Percentiles rank a stretch among this genome's conserved stretches.
Evolutionary conservation across 2,329 filamentous ascomycete species (phyloP).

Genomic region (Gaeumannomyces tritici): DNA sequence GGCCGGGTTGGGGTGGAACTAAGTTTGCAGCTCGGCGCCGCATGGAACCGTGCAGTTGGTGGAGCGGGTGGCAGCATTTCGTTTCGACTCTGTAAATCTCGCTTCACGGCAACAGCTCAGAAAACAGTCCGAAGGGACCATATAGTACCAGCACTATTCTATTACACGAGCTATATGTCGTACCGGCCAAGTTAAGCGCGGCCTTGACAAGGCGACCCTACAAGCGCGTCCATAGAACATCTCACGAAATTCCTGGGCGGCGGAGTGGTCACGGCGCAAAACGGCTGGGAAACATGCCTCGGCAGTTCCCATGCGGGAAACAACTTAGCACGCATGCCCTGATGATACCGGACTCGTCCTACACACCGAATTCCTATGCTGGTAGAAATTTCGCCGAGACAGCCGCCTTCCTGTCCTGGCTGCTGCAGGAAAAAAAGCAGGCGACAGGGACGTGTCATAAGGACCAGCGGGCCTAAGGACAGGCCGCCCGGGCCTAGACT

Average conservation of each 20-base stretch:
- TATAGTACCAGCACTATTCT: background rate
- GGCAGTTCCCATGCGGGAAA: background rate
- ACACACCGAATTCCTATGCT: background rate
- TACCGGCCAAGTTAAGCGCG: background rate
- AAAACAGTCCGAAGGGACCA: background rate
- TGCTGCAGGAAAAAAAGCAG: background rate
- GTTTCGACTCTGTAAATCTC: background rate
- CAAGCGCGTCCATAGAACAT: background rate
- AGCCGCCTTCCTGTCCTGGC: background rate
- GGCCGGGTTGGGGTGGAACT: background rate
- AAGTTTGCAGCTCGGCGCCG: background rate
- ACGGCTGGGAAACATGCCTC: background rate
- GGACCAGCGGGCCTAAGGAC: too few species aligned
- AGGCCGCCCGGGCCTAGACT: too few species aligned
- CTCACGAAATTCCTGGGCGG: too few species aligned
- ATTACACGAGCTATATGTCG: background rate
- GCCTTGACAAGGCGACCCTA: background rate
- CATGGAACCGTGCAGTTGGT: background rate
- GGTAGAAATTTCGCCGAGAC: background rate
- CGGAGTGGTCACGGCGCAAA: background rate
- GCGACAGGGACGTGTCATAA: background rate
- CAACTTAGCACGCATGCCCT: background rate
- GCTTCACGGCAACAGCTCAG: background rate
- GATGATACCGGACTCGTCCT: background rate
- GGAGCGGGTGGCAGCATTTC: background rate